phyloP scores from a whole-genome alignment of 2,329 filamentous ascomycete species.

The Lachnellula willkommii region DNA sequence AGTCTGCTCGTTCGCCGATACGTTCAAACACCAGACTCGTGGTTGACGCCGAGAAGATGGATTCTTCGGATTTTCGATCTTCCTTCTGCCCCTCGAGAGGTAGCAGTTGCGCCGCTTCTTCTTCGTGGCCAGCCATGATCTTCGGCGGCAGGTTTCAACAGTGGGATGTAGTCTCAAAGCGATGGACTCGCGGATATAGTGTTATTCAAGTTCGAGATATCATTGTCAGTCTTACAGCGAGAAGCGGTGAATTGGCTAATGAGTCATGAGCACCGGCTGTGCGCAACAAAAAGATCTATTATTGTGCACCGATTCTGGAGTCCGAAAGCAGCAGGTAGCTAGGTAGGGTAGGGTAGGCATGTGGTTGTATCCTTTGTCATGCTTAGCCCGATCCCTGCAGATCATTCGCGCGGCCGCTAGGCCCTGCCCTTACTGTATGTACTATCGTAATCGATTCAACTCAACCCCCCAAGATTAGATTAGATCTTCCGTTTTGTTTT shows the following conservation, averaged over 20 bases:
- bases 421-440: too few relatives aligned
- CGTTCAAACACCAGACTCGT: slow-evolving; percentile 78
- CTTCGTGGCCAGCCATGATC: slow-evolving; percentile 28
- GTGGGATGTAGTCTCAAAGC: slow-evolving; percentile 15
- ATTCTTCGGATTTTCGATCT: slow-evolving; percentile 35
- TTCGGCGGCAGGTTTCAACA: slow-evolving; percentile 20
- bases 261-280: neutral
- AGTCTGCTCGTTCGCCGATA: slow-evolving; percentile 48
- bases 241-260: neutral
- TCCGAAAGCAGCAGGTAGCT: neutral
- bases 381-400: neutral
- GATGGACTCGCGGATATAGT: slow-evolving; percentile 1
- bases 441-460: too few relatives aligned
- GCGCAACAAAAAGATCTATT: neutral
- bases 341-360: neutral
- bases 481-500: too few relatives aligned
- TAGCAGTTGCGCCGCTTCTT: slow-evolving; percentile 27
- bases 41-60: slow-evolving; percentile 73
- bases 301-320: neutral
- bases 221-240: neutral
- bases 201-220: neutral
- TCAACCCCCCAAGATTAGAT: too few relatives aligned
- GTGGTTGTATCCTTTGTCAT: neutral
- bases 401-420: neutral
- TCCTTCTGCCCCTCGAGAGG: slow-evolving; percentile 15